Evolutionary conservation across 2,329 filamentous ascomycete species (phyloP), one percentile per base, ranked within the genome.

Genomic region (Pseudogymnoascus sp.): DNA sequence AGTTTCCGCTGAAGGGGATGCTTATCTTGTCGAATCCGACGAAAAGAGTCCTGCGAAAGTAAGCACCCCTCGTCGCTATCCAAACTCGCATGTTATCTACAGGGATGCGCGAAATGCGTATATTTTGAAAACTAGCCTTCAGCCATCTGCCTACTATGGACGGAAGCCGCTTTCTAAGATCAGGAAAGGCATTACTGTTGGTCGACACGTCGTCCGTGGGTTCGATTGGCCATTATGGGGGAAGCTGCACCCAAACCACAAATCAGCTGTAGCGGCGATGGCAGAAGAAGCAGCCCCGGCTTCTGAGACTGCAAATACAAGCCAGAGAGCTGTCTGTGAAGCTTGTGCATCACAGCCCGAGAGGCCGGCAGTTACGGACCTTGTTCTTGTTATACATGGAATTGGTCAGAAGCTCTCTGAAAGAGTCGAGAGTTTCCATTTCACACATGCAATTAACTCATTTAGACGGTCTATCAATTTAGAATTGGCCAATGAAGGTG

Each of bases 361-460:
- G 45, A 80, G 80, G 29, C 86, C 86, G 1, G 85, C 86, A 66
- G 90, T 96, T 4, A 93, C 89, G 0, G 95, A 99, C 71, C 79
- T 99, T 6, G 84, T 97, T 1, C 81, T 99, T 4, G 91, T 97
- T 8, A 90, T 95, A 47, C 95, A 99, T 71, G 95, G 95, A 1
- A 97, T 99, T 67, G 95, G 95, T 0, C 95, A 99, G 74, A 97
- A 99, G 74, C 82, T 97, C 60, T 96, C 93, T 0, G 92, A 99
- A 73, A 83, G 93, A 11, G 91, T 97, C 66, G 93, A 97, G 75
- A 96, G 91, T 69, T 99, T 93, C 70, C 91, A 97, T 74, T 99
- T 99, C 71, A 99, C 95, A 0, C 93, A 97, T 74, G 90, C 92
- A 4, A 93, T 97, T 73, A 97, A 96, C 71, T 85, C 87, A 0